phyloP scores from a whole-genome alignment of 768 basidiomycete genomes.

The Agaricus sinodeliciosus region DNA sequence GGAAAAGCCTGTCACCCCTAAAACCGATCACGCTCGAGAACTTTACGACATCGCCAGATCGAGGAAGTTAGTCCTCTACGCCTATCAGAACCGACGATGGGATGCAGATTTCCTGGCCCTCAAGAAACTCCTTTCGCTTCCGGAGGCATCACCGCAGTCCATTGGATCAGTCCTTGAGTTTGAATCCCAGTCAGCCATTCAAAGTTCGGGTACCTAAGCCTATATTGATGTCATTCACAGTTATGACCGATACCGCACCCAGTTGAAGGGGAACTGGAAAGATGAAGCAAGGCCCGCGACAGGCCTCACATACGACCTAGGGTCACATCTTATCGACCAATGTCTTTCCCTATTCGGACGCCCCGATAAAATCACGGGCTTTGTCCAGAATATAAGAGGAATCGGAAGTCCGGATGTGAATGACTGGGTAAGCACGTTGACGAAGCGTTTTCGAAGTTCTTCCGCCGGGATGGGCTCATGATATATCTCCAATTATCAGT shows the following conservation, averaged over 20 bases:
- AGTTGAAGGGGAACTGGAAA: conserved; percentile 73
- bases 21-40: conserved; percentile 48
- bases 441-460: background rate
- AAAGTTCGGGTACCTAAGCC: background rate
- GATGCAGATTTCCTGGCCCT: conserved; percentile 74
- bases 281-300: conserved; percentile 55
- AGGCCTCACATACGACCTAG: conserved; percentile 73
- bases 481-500: conserved; percentile 23
- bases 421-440: conserved; percentile 43
- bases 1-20: conserved; percentile 73
- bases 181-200: conserved; percentile 57
- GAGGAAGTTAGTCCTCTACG: conserved; percentile 60
- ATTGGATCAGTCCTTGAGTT: conserved; percentile 64
- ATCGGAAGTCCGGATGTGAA: conserved; percentile 59
- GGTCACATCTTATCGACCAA: conserved; percentile 78
- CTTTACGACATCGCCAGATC: conserved; percentile 52
- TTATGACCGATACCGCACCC: conserved; percentile 68
- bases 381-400: conserved; percentile 64
- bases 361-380: conserved; percentile 61
- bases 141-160: conserved; percentile 41
- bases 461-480: background rate
- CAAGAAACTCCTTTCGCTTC: conserved; percentile 48
- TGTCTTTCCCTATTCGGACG: conserved; percentile 68
- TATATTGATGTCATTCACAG: conserved; percentile 24
- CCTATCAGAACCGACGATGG: conserved; percentile 72